phyloP scores from a whole-genome alignment of 2,329 filamentous ascomycete genomes.

The Talaromyces sp. region DNA sequence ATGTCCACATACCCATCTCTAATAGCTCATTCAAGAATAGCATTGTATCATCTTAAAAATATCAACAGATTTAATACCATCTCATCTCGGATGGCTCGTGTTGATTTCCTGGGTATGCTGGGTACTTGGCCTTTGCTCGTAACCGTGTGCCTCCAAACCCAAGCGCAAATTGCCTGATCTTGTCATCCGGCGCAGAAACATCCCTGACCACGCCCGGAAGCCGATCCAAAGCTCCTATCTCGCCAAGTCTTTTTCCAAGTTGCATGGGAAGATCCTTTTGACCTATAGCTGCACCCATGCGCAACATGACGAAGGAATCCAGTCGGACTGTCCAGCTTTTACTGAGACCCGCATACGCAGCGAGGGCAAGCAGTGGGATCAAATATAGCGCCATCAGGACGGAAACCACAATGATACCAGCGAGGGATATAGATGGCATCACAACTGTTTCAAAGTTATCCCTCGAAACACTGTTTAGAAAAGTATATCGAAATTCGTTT shows the following conservation, averaged over 20 bases:
- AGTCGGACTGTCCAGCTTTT: conserved; percentile 2
- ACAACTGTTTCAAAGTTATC: background rate
- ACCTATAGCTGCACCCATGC: conserved; percentile 10
- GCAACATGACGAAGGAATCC: conserved; percentile 11
- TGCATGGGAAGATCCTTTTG: conserved; percentile 7
- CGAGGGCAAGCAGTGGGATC: background rate
- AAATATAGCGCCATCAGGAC: background rate
- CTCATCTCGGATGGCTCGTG: background rate
- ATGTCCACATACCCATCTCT: background rate
- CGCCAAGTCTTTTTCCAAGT: background rate
- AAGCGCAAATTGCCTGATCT: conserved; percentile 8
- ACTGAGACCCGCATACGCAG: background rate
- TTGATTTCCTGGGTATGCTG: background rate
- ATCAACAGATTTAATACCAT: background rate
- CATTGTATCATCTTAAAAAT: background rate
- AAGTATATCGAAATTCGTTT: background rate
- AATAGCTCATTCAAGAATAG: background rate
- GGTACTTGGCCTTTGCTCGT: background rate
- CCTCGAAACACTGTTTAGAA: background rate
- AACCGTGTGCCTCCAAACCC: conserved; percentile 6
- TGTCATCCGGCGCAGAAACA: background rate
- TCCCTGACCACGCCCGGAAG: background rate
- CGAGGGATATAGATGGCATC: background rate
- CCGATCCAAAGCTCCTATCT: background rate
- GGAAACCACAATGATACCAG: background rate